Conservation (phyloP, 1,139 yeast genomes). For the Tardiomyces blankii region DNA sequence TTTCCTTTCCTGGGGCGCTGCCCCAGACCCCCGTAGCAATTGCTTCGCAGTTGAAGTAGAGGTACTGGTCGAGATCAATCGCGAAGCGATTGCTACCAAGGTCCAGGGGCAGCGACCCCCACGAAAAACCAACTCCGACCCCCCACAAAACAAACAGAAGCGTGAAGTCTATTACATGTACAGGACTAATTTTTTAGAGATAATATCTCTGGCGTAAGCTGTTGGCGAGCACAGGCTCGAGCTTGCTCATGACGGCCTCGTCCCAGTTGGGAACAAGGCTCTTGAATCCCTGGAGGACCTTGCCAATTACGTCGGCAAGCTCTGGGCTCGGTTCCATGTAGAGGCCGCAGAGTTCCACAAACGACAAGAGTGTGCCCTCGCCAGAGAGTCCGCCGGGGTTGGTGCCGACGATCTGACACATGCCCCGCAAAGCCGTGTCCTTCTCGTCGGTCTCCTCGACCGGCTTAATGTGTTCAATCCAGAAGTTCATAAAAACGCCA, state of each 20-base stretch:
- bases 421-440: constrained; percentile 68
- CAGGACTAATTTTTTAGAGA: background rate
- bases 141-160: background rate
- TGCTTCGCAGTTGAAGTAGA: too few species aligned
- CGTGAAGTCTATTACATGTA: background rate
- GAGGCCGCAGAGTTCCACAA: constrained; percentile 53
- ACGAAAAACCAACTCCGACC: too few species aligned
- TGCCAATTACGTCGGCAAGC: constrained; percentile 21
- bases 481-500: constrained; percentile 43
- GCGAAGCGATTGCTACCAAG: too few species aligned
- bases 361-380: constrained; percentile 39
- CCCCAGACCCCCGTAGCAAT: too few species aligned
- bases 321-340: constrained; percentile 35
- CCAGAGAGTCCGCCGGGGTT: constrained; percentile 60
- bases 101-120: too few species aligned
- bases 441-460: constrained; percentile 72
- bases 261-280: constrained; percentile 24
- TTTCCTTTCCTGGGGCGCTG: too few species aligned
- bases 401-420: constrained; percentile 50
- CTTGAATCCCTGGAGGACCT: constrained; percentile 28
- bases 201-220: constrained; percentile 7
- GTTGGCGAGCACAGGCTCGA: constrained; percentile 14
- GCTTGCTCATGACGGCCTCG: constrained; percentile 10
- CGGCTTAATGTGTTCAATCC: constrained; percentile 58
- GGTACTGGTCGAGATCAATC: too few species aligned